Evolutionary conservation across 1,139 yeast genomes (phyloP).

Genomic region (Candida gigantensis): DNA sequence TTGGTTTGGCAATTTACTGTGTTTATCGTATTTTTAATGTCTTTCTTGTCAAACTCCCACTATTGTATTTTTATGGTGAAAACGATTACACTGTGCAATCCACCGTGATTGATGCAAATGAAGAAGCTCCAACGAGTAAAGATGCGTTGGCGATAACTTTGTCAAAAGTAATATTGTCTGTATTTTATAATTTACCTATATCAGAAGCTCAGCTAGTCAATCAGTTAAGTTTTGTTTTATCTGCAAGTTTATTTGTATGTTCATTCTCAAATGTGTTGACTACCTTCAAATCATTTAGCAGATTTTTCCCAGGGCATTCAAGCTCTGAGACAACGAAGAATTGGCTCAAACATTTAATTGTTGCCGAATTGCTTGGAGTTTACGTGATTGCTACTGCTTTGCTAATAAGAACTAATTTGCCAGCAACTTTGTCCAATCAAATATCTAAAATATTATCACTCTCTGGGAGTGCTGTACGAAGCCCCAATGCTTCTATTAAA

Average conservation of each 20-base stretch:
- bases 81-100: conserved; percentile 4
- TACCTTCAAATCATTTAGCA: conserved; percentile 48
- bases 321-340: conserved; percentile 26
- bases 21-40: conserved; percentile 59
- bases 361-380: conserved; percentile 73
- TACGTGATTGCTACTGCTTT: conserved; percentile 81
- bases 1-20: conserved; percentile 60
- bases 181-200: conserved; percentile 29
- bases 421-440: conserved; percentile 55
- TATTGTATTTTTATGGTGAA: conserved; percentile 14
- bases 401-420: conserved; percentile 72
- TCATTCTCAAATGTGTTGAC: conserved; percentile 63
- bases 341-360: conserved; percentile 50
- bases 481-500: conserved; percentile 20
- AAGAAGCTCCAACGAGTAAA: conserved; percentile 23
- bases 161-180: conserved; percentile 46
- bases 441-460: conserved; percentile 49
- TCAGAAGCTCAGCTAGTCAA: conserved; percentile 58
- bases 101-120: conserved; percentile 10
- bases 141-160: conserved; percentile 71
- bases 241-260: conserved; percentile 66
- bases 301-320: conserved; percentile 30
- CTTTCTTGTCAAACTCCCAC: conserved; percentile 41
- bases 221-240: conserved; percentile 62
- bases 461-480: conserved; percentile 32